Conservation (phyloP, 805 yeast species). For the Danielozyma ontarioensis region DNA sequence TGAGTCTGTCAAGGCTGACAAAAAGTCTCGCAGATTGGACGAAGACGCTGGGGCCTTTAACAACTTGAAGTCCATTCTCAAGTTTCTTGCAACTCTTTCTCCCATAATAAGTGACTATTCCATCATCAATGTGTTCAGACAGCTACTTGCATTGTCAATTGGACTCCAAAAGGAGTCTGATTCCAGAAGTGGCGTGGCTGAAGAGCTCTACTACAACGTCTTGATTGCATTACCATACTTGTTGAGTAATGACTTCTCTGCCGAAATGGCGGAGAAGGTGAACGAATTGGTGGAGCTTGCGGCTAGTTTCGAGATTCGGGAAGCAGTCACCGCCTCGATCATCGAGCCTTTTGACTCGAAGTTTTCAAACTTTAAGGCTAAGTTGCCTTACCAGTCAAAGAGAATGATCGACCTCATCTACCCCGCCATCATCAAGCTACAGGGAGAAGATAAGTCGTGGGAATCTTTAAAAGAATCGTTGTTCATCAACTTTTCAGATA, state of each 20-base stretch:
- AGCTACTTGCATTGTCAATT: conserved; percentile 51
- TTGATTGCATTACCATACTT: conserved; percentile 63
- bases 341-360: conserved; percentile 36
- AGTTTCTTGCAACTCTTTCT: conserved; percentile 63
- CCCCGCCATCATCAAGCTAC: conserved; percentile 40
- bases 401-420: conserved; percentile 45
- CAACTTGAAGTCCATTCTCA: conserved; percentile 60
- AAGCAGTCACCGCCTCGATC: conserved; percentile 10
- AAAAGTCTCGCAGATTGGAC: conserved; percentile 5
- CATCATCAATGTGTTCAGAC: conserved; percentile 40
- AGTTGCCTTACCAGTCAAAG: conserved; percentile 47
- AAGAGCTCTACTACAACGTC: conserved; percentile 60
- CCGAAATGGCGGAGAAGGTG: conserved; percentile 27
- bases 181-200: conserved; percentile 55
- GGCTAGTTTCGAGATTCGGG: conserved; percentile 27
- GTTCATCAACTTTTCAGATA: conserved; percentile 28
- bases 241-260: conserved; percentile 37
- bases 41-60: conserved; percentile 59
- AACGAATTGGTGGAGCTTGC: conserved; percentile 46
- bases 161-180: conserved; percentile 42
- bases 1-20: conserved; percentile 3
- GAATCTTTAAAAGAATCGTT: conserved; percentile 21
- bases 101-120: conserved; percentile 53
- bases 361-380: conserved; percentile 18
- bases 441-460: conserved; percentile 37